Evolutionary conservation across 1,139 yeast genomes (phyloP).

Genomic region (Maudiozyma humilis): DNA sequence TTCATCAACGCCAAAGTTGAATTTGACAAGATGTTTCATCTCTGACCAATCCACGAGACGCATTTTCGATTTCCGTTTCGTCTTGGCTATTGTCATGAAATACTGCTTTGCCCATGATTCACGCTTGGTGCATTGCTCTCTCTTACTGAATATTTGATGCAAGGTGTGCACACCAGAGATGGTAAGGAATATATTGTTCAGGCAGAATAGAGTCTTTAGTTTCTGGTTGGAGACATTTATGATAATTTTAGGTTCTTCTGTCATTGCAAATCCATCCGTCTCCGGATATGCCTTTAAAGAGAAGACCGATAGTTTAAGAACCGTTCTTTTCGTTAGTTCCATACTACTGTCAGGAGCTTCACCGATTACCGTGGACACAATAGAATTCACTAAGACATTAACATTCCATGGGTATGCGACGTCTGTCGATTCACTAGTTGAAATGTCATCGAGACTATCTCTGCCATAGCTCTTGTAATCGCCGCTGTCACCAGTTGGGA

Average conservation of each 20-base stretch:
- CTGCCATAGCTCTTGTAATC: conserved; percentile 22
- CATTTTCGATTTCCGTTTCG: conserved; percentile 17
- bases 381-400: conserved; percentile 17
- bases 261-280: conserved; percentile 14
- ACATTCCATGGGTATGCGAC: conserved; percentile 25
- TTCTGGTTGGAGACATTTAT: conserved; percentile 32
- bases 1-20: conserved; percentile 22
- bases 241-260: conserved; percentile 28
- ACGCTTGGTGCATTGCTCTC: conserved; percentile 25
- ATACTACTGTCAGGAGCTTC: conserved; percentile 29
- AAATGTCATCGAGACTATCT: conserved; percentile 31
- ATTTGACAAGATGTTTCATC: conserved; percentile 17
- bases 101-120: conserved; percentile 29
- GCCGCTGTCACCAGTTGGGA: conserved; percentile 13
- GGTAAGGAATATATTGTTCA: conserved; percentile 43
- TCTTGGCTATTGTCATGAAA: conserved; percentile 17
- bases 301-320: conserved; percentile 26
- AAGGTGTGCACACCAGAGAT: conserved; percentile 49
- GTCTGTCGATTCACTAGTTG: conserved; percentile 23
- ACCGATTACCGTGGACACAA: conserved; percentile 27
- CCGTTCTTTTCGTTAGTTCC: conserved; percentile 27
- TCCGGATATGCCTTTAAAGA: conserved; percentile 28
- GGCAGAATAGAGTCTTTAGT: conserved; percentile 37
- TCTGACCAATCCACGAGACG: conserved; percentile 18
- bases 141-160: conserved; percentile 36